phyloP scores from a whole-genome alignment of 352 stramenopile species.

The Peronospora farinosa region DNA sequence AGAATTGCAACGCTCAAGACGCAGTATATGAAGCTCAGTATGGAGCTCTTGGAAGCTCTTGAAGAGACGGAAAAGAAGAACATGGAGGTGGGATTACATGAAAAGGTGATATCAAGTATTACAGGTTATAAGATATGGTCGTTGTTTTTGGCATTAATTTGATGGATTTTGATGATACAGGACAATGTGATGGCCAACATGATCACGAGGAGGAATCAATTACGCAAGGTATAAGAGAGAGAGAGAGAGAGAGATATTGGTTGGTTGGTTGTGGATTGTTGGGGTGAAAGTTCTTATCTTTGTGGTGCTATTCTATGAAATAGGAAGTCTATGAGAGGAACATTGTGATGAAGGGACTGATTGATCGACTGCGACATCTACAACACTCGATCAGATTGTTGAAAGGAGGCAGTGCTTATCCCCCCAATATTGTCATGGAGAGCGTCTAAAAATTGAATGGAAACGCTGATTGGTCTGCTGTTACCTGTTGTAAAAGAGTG shows the following conservation, averaged over 20 bases:
- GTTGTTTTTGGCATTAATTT: neutral
- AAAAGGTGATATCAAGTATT: conserved; percentile 16
- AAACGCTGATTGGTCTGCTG: neutral
- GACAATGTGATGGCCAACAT: conserved; percentile 46
- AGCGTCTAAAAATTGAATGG: conserved; percentile 41
- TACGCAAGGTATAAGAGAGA: conserved; percentile 43
- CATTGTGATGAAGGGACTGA: conserved; percentile 80
- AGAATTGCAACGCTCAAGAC: conserved; percentile 73
- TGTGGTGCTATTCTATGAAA: neutral
- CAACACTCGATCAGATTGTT: conserved; percentile 74
- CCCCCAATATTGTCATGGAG: conserved; percentile 65
- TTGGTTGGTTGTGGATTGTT: too few species aligned
- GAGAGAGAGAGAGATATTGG: neutral
- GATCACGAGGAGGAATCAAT: conserved; percentile 54
- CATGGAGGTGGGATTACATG: conserved; percentile 5
- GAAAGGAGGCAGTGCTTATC: conserved; percentile 56
- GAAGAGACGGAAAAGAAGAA: conserved; percentile 42
- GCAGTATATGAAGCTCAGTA: conserved; percentile 74
- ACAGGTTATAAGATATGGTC: neutral
- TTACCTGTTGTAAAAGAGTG: conserved; percentile 7
- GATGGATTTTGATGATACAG: conserved; percentile 23
- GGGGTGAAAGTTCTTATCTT: too few species aligned
- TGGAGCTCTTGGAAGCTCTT: conserved; percentile 49
- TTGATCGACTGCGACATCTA: conserved; percentile 67
- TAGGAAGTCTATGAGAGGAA: conserved; percentile 83